Conservation (phyloP, 768 basidiomycete genomes). For the Tubosaeta sp. region DNA sequence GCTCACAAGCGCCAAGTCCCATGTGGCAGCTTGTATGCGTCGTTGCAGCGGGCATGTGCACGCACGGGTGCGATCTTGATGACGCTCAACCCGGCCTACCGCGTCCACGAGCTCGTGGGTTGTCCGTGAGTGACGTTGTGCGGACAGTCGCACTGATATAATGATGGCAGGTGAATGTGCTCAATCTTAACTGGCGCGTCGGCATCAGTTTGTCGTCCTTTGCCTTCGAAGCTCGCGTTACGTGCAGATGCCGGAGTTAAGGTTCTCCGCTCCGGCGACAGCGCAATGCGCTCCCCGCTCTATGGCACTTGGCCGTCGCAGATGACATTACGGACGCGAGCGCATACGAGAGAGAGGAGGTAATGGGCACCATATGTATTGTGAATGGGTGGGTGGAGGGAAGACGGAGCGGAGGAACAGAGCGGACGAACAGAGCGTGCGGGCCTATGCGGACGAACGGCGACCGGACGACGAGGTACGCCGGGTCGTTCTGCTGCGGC, state of each 20-base stretch:
- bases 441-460: constrained; percentile 38
- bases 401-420: constrained; percentile 41
- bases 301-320: constrained; percentile 63
- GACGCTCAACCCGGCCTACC: constrained; percentile 80
- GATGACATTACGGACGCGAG: constrained; percentile 48
- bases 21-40: constrained; percentile 61
- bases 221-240: constrained; percentile 62
- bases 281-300: constrained; percentile 53
- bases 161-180: constrained; percentile 45
- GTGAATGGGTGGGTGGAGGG: constrained; percentile 76
- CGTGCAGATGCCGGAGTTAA: constrained; percentile 55
- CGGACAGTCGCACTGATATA: neutral
- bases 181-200: constrained; percentile 62
- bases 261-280: constrained; percentile 46
- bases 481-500: neutral
- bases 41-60: constrained; percentile 82
- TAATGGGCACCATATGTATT: constrained; percentile 42
- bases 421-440: constrained; percentile 38
- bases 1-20: no score
- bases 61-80: constrained; percentile 76
- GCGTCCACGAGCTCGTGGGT: constrained; percentile 60
- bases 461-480: constrained; percentile 62
- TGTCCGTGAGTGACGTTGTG: neutral
- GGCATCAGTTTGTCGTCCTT: constrained; percentile 71
- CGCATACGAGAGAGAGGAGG: constrained; percentile 35